Conservation (phyloP, 345 rosid species). For the Syzygium grande region DNA sequence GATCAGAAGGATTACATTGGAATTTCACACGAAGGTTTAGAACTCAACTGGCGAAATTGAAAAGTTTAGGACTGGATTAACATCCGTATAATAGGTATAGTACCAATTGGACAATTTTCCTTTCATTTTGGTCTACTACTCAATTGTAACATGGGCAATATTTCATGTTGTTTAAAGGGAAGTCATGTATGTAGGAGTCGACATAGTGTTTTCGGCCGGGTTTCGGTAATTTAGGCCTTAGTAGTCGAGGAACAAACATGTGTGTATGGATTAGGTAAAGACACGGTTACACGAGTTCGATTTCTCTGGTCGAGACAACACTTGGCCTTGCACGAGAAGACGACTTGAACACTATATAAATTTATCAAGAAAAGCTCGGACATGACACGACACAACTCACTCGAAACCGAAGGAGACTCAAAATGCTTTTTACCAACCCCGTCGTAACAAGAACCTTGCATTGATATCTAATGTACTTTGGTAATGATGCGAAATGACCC, state of each 20-base stretch:
- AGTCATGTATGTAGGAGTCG: background rate
- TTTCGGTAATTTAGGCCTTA: background rate
- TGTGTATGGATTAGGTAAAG: background rate
- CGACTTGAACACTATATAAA: background rate
- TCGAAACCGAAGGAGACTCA: background rate
- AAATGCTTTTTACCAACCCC: background rate
- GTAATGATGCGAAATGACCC: background rate
- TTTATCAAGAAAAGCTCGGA: background rate
- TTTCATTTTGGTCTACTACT: background rate
- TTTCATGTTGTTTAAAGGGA: background rate
- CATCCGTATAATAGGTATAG: background rate
- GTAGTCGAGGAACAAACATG: background rate
- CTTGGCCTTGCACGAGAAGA: background rate
- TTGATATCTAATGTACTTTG: too few relatives aligned
- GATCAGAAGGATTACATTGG: fast-evolving
- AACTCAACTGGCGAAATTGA: too few relatives aligned
- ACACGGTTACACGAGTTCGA: too few relatives aligned
- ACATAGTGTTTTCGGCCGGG: background rate
- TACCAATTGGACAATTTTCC: background rate
- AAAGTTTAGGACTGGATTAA: fast-evolving
- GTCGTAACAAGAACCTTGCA: too few relatives aligned
- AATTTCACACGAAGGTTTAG: fast-evolving
- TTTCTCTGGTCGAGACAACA: background rate
- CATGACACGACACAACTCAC: background rate
- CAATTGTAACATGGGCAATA: background rate